Evolutionary conservation across 768 basidiomycete genomes (phyloP).

Genomic region (Termitomyces sp.): DNA sequence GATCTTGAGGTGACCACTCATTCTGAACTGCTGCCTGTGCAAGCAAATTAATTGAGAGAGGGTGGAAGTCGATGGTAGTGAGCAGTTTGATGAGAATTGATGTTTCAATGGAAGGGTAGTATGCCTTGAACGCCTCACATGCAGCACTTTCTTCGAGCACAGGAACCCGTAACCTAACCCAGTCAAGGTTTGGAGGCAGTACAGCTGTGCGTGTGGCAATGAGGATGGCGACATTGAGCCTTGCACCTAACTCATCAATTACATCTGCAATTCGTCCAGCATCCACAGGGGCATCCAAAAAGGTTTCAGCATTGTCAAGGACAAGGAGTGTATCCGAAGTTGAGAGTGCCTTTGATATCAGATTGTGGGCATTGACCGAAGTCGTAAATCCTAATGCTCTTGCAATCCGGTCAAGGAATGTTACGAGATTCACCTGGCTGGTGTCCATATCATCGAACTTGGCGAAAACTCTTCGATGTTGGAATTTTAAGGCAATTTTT

Average conservation of each 20-base stretch:
- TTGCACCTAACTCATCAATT: neutral
- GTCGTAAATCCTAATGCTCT: neutral
- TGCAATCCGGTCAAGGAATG: too few relatives aligned
- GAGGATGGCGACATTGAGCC: neutral
- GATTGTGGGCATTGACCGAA: neutral
- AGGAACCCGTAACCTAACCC: too few relatives aligned
- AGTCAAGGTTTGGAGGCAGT: too few relatives aligned
- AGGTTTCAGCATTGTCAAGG: too few relatives aligned
- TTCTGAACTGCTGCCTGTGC: neutral
- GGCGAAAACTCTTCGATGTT: neutral
- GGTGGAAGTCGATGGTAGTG: neutral
- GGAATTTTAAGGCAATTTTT: neutral
- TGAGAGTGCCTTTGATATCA: neutral
- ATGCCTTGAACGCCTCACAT: neutral
- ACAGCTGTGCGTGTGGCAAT: too few relatives aligned
- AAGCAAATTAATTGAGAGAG: neutral
- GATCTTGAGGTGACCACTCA: neutral
- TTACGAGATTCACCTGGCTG: neutral
- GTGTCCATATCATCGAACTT: neutral
- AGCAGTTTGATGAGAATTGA: neutral
- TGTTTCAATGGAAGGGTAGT: neutral
- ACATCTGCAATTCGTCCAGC: neutral
- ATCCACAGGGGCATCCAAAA: neutral
- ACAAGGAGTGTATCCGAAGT: neutral
- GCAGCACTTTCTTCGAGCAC: neutral